Conservation (phyloP, 148 eudicot genomes). For the Rhododendron griersonianum region DNA sequence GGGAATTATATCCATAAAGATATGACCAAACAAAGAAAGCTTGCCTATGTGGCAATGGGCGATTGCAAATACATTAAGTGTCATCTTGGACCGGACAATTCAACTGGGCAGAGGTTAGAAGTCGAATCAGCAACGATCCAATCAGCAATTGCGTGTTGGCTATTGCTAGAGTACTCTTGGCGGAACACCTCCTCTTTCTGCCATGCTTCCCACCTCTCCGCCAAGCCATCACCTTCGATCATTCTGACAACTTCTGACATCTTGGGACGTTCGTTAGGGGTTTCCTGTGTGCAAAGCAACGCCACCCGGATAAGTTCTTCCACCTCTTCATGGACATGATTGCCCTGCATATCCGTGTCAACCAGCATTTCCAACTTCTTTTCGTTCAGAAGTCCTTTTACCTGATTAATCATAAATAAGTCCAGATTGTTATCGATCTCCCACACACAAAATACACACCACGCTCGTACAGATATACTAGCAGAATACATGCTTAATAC, state of each 20-base stretch:
- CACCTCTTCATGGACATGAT: constrained; percentile 42
- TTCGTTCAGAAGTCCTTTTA: constrained; percentile 46
- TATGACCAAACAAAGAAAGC: no score
- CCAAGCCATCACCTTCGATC: constrained; percentile 61
- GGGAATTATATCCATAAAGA: constrained; percentile 9
- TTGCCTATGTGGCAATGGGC: no score
- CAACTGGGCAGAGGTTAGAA: constrained; percentile 38
- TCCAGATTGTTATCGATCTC: background rate
- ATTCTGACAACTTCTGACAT: constrained; percentile 58
- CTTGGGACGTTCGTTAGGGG: constrained; percentile 45
- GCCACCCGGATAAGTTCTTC: constrained; percentile 53
- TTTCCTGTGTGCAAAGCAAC: constrained; percentile 47
- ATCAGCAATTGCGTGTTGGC: constrained; percentile 20
- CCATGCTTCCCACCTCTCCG: constrained; percentile 63
- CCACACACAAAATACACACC: background rate
- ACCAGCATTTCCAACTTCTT: constrained; percentile 45
- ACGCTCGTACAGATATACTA: no score
- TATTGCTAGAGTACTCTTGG: constrained; percentile 25
- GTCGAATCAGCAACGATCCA: constrained; percentile 48
- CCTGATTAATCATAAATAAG: constrained; percentile 21
- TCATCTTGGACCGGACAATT: constrained; percentile 57
- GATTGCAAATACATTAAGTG: background rate
- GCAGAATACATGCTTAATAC: no score
- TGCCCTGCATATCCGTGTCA: constrained; percentile 42
- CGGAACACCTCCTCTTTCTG: constrained; percentile 42